phyloP scores from a whole-genome alignment of 768 basidiomycete species.

The Russula sp. region DNA sequence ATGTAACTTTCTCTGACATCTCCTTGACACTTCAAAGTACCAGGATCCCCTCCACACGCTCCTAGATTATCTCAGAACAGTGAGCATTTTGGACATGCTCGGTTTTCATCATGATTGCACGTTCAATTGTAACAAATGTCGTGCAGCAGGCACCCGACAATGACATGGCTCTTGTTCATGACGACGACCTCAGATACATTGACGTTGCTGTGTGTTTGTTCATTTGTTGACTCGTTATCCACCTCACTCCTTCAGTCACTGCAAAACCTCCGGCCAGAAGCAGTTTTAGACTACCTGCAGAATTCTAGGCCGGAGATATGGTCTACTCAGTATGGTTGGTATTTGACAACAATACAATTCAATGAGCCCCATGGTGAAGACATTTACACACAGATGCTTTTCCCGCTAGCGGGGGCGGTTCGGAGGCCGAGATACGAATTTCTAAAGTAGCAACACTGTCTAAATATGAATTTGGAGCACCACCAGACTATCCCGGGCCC shows the following conservation, averaged over 20 bases:
- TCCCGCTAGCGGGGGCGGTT: not conserved
- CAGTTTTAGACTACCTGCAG: too few relatives aligned
- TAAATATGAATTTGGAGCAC: not conserved
- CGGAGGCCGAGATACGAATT: not conserved
- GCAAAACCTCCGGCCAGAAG: not conserved
- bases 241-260: not conserved
- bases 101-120: not conserved
- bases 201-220: too few relatives aligned
- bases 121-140: not conserved
- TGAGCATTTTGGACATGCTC: too few relatives aligned
- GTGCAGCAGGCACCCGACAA: too few relatives aligned
- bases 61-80: not conserved
- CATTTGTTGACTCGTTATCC: too few relatives aligned
- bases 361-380: not conserved
- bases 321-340: too few relatives aligned
- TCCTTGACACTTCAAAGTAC: not conserved
- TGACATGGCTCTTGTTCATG: not conserved
- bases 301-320: too few relatives aligned
- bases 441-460: not conserved
- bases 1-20: too few relatives aligned
- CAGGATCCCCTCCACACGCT: not conserved
- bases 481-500: not conserved
- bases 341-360: too few relatives aligned
- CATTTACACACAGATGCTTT: not conserved
- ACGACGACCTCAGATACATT: too few relatives aligned